Base-by-base conservation (phyloP, 345 rosid species). In the Euphorbia peplus region DNA sequence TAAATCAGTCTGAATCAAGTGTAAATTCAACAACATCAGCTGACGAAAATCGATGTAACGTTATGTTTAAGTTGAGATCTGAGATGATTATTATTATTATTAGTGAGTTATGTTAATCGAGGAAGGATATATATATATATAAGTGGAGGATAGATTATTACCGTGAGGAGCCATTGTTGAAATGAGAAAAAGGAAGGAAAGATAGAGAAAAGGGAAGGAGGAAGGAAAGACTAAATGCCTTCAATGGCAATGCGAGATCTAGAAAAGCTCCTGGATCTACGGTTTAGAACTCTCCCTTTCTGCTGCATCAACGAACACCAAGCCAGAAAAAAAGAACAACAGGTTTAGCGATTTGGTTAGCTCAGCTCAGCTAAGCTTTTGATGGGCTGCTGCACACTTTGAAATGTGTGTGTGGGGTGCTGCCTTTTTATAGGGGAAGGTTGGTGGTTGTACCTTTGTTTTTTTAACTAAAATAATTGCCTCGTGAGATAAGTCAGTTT, bases 201-300 rank as follows among this genome's bases (percentile, higher is more conserved):
- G 25, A 28, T 58, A 21, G 19, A 46, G 0, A 3, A n/a, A 64
- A 54, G n/a, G 12, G 32, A 4, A 5, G 8, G 19, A 25, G 16
- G 18, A 16, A n/a, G 19, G 15, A 32, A 59, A 22, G 21, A 8
- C 75, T 84, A 90, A 56, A 35, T 70, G 25, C 97, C 96, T 75
- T 92, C 88, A 22, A 92, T 71, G 69, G 97, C 97, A 70, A 87
- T 25, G 66, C 92, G 83, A 28, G 87, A 78, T 71, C 91, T 78
- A 50, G 91, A 87, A 76, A 91, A 84, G 74, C 80, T 83, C 76
- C 91, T 78, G 70, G 93, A 89, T 86, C 96, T 88, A 64, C 96
- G 84, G 80, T 88, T 82, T 32, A 60, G 39, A 21, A 71, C 64
- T 68, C 84, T 81, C 24, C 98, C 96, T 82, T 72, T 84, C 82